Percentiles rank a stretch among this genome's conserved stretches.
phyloP scores from a whole-genome alignment of 176 grass and related monocot species.

The Phragmites australis region DNA sequence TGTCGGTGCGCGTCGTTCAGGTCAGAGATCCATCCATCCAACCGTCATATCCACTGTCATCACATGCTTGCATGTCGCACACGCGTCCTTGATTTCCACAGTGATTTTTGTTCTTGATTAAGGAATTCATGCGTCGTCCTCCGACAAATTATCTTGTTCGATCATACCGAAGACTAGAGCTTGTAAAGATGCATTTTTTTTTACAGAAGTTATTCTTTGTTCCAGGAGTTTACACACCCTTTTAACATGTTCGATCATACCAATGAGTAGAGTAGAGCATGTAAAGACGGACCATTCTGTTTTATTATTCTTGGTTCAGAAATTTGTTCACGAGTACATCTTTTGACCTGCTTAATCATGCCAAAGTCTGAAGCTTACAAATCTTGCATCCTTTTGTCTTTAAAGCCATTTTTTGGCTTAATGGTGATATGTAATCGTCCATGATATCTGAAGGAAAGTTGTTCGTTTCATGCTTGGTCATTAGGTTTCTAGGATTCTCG shows the following conservation, averaged over 20 bases:
- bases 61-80: constrained; percentile 30
- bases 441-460: background rate
- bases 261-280: background rate
- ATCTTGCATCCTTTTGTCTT: background rate
- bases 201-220: background rate
- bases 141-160: background rate
- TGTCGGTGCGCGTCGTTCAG: constrained; percentile 61
- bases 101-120: background rate
- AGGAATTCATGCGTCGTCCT: background rate
- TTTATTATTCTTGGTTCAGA: background rate
- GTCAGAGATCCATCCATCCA: constrained; percentile 33
- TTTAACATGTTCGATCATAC: background rate
- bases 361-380: background rate
- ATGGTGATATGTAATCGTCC: background rate
- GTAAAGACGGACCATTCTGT: constrained; percentile 3
- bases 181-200: background rate
- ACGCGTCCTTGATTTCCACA: background rate
- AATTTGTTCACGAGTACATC: background rate
- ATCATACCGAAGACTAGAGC: background rate
- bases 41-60: background rate
- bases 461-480: constrained; percentile 12
- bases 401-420: background rate
- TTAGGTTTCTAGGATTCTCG: constrained; percentile 49
- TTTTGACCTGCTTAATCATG: background rate
- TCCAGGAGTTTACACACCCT: background rate